Evolutionary conservation across 345 rosid species (phyloP).

Genomic region (Xanthoceras sorbifolium): DNA sequence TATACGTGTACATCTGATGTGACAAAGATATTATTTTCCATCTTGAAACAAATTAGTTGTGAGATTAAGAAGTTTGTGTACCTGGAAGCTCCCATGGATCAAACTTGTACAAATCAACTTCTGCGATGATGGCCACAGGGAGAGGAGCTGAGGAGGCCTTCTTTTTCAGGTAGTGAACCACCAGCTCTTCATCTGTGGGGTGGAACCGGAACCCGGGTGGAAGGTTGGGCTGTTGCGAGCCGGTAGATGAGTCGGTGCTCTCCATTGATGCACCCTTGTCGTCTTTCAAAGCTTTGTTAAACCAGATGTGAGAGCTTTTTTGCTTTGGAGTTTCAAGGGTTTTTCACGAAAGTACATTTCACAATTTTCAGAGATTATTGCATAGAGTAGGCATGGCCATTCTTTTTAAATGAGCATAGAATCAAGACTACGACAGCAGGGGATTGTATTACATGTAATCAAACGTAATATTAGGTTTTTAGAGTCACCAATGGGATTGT

Average conservation of each 20-base stretch:
- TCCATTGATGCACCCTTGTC: slow-evolving; percentile 46
- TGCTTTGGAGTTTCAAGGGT: neutral
- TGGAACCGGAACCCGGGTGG: slow-evolving; percentile 99
- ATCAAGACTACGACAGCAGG: neutral
- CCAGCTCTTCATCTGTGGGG: slow-evolving; percentile 98
- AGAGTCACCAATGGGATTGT: neutral
- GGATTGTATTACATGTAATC: neutral
- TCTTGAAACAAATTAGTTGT: too few relatives aligned
- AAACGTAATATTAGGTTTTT: neutral
- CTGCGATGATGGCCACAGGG: slow-evolving; percentile 86
- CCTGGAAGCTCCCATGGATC: slow-evolving; percentile 99
- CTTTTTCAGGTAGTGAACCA: slow-evolving; percentile 86
- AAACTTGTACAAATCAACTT: slow-evolving; percentile 86
- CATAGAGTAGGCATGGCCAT: slow-evolving; percentile 30
- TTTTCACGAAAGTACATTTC: neutral
- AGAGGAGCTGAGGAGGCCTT: slow-evolving; percentile 72
- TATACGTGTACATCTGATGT: neutral
- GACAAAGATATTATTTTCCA: neutral
- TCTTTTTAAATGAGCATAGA: slow-evolving; percentile 30
- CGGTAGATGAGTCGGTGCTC: slow-evolving; percentile 74
- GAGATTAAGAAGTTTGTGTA: slow-evolving; percentile 17
- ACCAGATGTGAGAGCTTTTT: slow-evolving; percentile 5
- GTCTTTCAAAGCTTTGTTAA: neutral
- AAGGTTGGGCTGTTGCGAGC: slow-evolving; percentile 71
- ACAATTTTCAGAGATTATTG: slow-evolving; percentile 24